These are phyloP conservation scores for Lyophyllum decastes DNA, from an alignment of 768 basidiomycete genomes.

Conservation along the genomic window DNA sequence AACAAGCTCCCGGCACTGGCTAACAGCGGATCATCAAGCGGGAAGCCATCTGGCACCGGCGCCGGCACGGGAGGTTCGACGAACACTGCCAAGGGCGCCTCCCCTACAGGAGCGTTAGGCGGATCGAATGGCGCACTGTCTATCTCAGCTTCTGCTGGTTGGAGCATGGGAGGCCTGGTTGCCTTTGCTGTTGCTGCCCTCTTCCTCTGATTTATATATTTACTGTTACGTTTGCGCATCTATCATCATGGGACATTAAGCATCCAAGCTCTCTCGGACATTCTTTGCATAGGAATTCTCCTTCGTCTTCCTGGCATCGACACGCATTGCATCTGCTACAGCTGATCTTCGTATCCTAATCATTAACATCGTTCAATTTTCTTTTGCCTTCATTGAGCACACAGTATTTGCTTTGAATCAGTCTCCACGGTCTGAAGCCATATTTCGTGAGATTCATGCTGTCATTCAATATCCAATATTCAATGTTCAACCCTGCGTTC, in stretches of 20 bases:
- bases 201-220: constrained; percentile 8
- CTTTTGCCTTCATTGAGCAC: neutral
- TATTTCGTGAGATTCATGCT: too few relatives aligned
- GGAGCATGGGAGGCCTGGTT: constrained; percentile 11
- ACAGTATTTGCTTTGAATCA: too few relatives aligned
- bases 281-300: neutral
- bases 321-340: neutral
- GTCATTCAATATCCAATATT: too few relatives aligned
- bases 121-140: constrained; percentile 10
- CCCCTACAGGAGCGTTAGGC: constrained; percentile 7
- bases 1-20: constrained; percentile 44
- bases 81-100: constrained; percentile 13
- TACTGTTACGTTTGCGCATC: neutral
- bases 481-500: too few relatives aligned
- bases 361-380: neutral
- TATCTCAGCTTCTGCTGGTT: constrained; percentile 6
- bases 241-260: constrained; percentile 1
- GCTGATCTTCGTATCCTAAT: neutral
- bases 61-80: constrained; percentile 7
- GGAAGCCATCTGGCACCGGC: neutral
- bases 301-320: neutral
- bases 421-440: too few relatives aligned
- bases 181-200: constrained; percentile 10
- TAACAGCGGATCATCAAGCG: constrained; percentile 24
- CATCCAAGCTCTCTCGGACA: neutral